phyloP scores from a whole-genome alignment of 495 filamentous ascomycete genomes.

The Penicillium desertorum region DNA sequence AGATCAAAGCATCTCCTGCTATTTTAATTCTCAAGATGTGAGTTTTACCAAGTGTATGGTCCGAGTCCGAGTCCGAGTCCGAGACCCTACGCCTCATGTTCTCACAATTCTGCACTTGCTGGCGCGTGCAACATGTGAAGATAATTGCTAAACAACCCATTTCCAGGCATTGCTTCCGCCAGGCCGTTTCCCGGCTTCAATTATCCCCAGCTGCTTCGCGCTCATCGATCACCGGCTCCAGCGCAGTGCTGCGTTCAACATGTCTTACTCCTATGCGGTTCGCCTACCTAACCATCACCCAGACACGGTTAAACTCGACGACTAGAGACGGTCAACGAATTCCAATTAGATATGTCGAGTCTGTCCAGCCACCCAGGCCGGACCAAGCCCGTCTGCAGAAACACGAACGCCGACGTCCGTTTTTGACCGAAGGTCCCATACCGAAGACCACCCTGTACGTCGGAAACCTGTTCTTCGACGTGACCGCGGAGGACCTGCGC shows the following conservation, averaged over 20 bases:
- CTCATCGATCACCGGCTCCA: background rate
- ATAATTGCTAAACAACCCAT: slow-evolving; percentile 14
- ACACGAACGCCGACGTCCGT: background rate
- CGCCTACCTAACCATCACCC: slow-evolving; percentile 10
- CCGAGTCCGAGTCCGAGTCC: background rate
- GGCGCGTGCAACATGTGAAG: background rate
- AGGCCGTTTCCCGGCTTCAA: slow-evolving; percentile 54
- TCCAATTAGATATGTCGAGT: background rate
- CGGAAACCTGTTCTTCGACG: slow-evolving; percentile 85
- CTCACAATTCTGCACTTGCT: background rate
- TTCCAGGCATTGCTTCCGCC: slow-evolving; percentile 48
- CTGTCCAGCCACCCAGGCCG: background rate
- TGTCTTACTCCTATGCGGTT: slow-evolving; percentile 6
- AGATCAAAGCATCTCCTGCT: background rate
- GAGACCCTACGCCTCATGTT: background rate
- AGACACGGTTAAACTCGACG: slow-evolving; percentile 25
- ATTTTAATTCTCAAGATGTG: background rate
- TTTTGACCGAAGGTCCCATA: slow-evolving; percentile 6
- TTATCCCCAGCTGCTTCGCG: slow-evolving; percentile 21
- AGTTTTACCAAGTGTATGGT: background rate
- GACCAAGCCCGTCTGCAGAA: background rate
- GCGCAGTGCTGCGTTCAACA: slow-evolving; percentile 9
- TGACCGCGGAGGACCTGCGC: slow-evolving; percentile 67
- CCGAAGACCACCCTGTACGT: slow-evolving; percentile 62
- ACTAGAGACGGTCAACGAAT: slow-evolving; percentile 2